Base-by-base conservation (phyloP, 1,284 basidiomycete genomes). In the Ceratobasidium sp. region DNA sequence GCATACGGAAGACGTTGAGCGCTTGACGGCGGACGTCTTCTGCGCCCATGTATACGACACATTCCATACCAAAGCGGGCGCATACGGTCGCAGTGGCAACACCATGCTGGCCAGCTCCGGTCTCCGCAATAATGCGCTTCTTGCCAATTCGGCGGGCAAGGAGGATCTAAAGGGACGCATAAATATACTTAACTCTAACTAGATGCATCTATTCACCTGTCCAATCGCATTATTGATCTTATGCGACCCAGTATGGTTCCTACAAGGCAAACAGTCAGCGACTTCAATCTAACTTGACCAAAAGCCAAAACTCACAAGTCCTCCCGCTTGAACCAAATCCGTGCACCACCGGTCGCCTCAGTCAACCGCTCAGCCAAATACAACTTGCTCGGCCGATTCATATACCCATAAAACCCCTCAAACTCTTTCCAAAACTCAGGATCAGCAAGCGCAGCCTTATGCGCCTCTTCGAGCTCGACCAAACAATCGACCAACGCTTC, bases 1-100 rank as follows among this genome's bases (percentile, higher is more conserved):
- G 92, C 84, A 99, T 99, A 74, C 97, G 90, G 91, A 99, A 99
- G 42, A 99, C 98, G 86, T 99, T 99, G 82, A 99, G 86, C 17
- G 95, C 94, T 85, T 99, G 98, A 57, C 98, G 89, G 52, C 96
- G 90, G 28, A 98, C 97, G 85, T 99, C 98, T 85, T 99, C 97
- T n/a, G 95, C 91, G 74, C 98, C 98, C 97, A 99, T 99, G 87
- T 97, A 99, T 81, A 99, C 90, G 82, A 98, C 87, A 84, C 98
- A 99, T 85, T 99, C 93, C 87, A 99, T 83, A 17, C 96, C 97
- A 83, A 99, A 99, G 82, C 95, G 94, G 66, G 97, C 97, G 82
- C 98, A 99, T 10, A 96, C 98, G 1, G 97, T 99, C 0, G 98
- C 98, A 54, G 97, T 99, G 10, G 98, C 98, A 26, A 99, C 97